These are phyloP conservation scores for Candida wancherniae DNA, from an alignment of 805 yeast species.

Conservation along the genomic window DNA sequence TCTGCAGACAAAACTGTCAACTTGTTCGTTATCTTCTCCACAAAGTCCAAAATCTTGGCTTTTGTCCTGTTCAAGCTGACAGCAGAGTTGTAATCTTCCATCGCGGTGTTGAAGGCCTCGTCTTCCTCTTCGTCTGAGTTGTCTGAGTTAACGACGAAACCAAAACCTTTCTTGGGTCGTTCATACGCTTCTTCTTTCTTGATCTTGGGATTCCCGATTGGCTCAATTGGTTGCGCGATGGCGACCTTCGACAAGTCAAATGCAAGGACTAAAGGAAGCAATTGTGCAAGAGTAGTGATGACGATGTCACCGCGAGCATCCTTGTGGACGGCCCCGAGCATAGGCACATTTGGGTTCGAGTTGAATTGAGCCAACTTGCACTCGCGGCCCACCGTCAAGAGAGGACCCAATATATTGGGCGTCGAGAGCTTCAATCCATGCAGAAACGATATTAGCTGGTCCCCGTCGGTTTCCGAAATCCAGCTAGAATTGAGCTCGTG, in stretches of 20 bases:
- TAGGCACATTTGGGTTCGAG: constrained; percentile 1
- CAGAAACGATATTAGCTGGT: no score
- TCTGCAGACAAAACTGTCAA: constrained; percentile 12
- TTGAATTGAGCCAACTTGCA: no score
- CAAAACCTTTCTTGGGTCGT: constrained; percentile 13
- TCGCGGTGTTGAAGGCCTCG: not conserved
- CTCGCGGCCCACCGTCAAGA: constrained; percentile 5
- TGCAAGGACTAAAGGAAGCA: constrained; percentile 9
- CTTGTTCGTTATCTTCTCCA: constrained; percentile 7
- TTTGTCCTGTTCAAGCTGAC: constrained; percentile 4
- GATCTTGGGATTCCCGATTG: constrained; percentile 2
- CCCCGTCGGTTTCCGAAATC: no score
- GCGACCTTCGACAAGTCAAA: constrained; percentile 1
- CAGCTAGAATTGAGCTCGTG: no score
- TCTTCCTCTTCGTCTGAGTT: constrained; percentile 3
- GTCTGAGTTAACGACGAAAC: constrained; percentile 9
- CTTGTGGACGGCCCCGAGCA: constrained; percentile 5
- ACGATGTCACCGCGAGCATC: constrained; percentile 2
- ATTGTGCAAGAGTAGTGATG: constrained; percentile 10
- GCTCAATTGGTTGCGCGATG: constrained; percentile 6
- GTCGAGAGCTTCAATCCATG: no score
- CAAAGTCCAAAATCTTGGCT: constrained; percentile 5
- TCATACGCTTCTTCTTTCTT: constrained; percentile 2
- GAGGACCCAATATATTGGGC: constrained; percentile 9
- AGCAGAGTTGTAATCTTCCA: constrained; percentile 3